Evolutionary conservation across 305 asterid genomes (phyloP), one percentile per base, ranked within the genome.

Genomic region (Fraxinus velutina): DNA sequence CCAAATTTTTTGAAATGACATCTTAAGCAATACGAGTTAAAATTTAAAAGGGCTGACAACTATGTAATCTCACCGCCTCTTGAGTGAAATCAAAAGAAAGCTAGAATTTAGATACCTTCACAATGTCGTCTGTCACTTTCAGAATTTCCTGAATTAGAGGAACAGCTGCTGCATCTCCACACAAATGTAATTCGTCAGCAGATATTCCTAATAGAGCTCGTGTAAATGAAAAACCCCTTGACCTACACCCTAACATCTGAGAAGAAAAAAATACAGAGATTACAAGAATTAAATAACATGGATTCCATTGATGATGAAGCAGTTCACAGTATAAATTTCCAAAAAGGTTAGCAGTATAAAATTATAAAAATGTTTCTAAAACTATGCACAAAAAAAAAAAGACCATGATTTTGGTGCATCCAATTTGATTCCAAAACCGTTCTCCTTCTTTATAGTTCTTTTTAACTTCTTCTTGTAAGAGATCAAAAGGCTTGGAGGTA

Each of bases 151-250:
- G 86, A 71, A 95, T 87, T 80, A 95, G 86, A 84, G 98, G 96
- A 89, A 95, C 97, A 72, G 92, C 97, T 68, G 97, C 98, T 21
- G 98, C 87, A 88, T 95, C 99, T 80, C 99, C 99, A 83, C 99
- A 95, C 77, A 95, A 85, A 90, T 95, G 99, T 77, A 95, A 86
- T 90, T 95, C 98, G 17, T 92, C 90, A 76, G 92, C 97, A 81
- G 97, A 85, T 86, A 95, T 82, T 80, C 99, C 99, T 75, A 95
- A 89, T 57, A 95, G 86, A 77, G 99, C 99, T 86, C 99, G 94
- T 76, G 98, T 95, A 88, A 95, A 95, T 64, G 98, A 92, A 89
- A 85, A 95, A 5, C 99, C 99, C 86, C 99, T 89, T 6, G 93
- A 81, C 84, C 83, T 88, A 83, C 98, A 95, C 34, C 92, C 97